These are phyloP conservation scores for Mucuna pruriens DNA, from an alignment of 306 rosid species.

Conservation along the genomic window DNA sequence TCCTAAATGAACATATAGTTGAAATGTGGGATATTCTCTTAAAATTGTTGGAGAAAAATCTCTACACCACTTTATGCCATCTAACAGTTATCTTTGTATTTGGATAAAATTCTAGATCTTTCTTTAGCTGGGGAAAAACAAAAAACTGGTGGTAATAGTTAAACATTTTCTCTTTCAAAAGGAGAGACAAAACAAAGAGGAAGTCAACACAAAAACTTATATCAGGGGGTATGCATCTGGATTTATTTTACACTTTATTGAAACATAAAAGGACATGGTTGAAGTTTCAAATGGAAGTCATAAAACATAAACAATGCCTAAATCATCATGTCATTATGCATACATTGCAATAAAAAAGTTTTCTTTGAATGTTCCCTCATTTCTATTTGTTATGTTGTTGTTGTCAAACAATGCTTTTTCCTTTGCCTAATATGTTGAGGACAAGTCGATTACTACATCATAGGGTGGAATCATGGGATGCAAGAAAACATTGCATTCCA, in stretches of 20 bases:
- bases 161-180: not conserved
- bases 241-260: not conserved
- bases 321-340: not conserved
- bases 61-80: not conserved
- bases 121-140: not conserved
- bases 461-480: slow-evolving; percentile 23
- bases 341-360: not conserved
- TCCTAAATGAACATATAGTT: not conserved
- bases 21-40: not conserved
- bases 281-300: slow-evolving; percentile 19
- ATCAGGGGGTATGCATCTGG: slow-evolving; percentile 27
- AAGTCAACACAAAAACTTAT: not conserved
- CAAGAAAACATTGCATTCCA: not conserved
- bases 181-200: not conserved
- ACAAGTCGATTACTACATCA: slow-evolving; percentile 2
- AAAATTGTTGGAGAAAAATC: not conserved
- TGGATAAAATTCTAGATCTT: not conserved
- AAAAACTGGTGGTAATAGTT: not conserved
- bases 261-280: not conserved
- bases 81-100: not conserved
- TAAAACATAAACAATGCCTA: not conserved
- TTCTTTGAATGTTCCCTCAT: not conserved
- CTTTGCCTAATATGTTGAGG: slow-evolving; percentile 7
- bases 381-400: not conserved
- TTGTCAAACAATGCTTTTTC: not conserved